These are phyloP conservation scores for Loxodes magnus DNA, from an alignment of 73 alveolate genomes.

Conservation along the genomic window DNA sequence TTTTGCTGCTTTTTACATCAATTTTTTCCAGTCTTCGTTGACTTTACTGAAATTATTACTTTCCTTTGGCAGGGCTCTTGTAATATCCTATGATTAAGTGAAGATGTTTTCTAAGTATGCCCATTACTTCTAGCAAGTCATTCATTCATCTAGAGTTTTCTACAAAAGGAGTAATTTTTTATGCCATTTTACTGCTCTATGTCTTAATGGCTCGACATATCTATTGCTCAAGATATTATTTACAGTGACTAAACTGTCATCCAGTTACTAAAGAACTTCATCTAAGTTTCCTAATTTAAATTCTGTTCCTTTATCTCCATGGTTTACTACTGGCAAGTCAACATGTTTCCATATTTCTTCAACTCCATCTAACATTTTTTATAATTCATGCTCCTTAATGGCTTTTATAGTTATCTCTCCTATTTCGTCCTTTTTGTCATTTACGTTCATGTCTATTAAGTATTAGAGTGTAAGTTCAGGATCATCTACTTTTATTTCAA, in stretches of 20 bases:
- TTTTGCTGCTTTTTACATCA: conserved; percentile 53
- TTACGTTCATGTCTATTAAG: conserved; percentile 14
- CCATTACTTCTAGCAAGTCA: conserved; percentile 63
- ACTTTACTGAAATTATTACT: conserved; percentile 55
- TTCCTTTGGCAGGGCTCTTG: conserved; percentile 66
- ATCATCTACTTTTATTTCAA: conserved; percentile 19
- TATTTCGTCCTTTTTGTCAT: conserved; percentile 23
- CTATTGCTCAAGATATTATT: conserved; percentile 27
- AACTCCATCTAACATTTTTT: conserved; percentile 27
- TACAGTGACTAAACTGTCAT: conserved; percentile 34
- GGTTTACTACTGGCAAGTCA: conserved; percentile 15
- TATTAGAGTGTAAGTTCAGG: conserved; percentile 23
- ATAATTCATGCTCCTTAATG: conserved; percentile 27
- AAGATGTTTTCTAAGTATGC: conserved; percentile 61
- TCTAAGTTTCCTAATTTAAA: conserved; percentile 27
- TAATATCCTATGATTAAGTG: conserved; percentile 78
- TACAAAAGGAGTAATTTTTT: conserved; percentile 6
- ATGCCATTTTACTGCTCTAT: conserved; percentile 21
- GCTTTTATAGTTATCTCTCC: conserved; percentile 40
- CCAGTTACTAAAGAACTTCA: conserved; percentile 26
- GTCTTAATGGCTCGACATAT: conserved; percentile 30
- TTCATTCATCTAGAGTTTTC: conserved; percentile 37
- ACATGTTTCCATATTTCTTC: conserved; percentile 29
- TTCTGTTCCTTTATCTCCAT: conserved; percentile 20
- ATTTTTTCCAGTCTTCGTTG: conserved; percentile 62